These are phyloP conservation scores for Leccinum subfulvum DNA, from an alignment of 1,284 basidiomycete species.

Conservation along the genomic window DNA sequence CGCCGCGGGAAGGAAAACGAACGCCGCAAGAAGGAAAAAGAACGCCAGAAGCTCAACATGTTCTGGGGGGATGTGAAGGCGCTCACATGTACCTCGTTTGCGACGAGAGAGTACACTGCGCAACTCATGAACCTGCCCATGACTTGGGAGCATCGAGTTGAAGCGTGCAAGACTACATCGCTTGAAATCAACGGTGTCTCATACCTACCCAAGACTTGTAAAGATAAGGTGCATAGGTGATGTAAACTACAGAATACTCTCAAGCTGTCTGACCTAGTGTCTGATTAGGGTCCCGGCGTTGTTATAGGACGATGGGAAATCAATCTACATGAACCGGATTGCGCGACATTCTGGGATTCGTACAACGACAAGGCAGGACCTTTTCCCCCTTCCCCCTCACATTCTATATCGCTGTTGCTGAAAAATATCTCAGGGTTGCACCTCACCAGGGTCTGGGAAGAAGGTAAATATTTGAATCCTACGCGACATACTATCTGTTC, in stretches of 20 bases:
- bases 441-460: slow-evolving; percentile 26
- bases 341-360: slow-evolving; percentile 22
- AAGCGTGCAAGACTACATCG: slow-evolving; percentile 22
- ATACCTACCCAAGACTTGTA: slow-evolving; percentile 23
- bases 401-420: neutral
- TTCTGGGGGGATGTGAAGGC: slow-evolving; percentile 21
- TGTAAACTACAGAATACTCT: neutral
- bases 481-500: neutral
- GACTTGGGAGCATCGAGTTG: slow-evolving; percentile 21
- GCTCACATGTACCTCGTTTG: slow-evolving; percentile 24
- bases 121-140: slow-evolving; percentile 22
- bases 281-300: slow-evolving; percentile 18
- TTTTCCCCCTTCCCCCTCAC: too few relatives aligned
- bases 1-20: too few relatives aligned
- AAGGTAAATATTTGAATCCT: slow-evolving; percentile 10
- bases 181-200: slow-evolving; percentile 23
- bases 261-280: slow-evolving; percentile 3
- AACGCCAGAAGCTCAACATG: slow-evolving; percentile 23
- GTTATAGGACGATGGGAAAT: slow-evolving; percentile 28
- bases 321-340: slow-evolving; percentile 22
- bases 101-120: slow-evolving; percentile 27
- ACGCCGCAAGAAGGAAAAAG: slow-evolving; percentile 13
- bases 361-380: slow-evolving; percentile 21
- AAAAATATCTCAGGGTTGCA: slow-evolving; percentile 24
- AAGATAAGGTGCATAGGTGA: slow-evolving; percentile 25